Conservation (phyloP, 345 rosid genomes). For the Eucalyptus curtisii region DNA sequence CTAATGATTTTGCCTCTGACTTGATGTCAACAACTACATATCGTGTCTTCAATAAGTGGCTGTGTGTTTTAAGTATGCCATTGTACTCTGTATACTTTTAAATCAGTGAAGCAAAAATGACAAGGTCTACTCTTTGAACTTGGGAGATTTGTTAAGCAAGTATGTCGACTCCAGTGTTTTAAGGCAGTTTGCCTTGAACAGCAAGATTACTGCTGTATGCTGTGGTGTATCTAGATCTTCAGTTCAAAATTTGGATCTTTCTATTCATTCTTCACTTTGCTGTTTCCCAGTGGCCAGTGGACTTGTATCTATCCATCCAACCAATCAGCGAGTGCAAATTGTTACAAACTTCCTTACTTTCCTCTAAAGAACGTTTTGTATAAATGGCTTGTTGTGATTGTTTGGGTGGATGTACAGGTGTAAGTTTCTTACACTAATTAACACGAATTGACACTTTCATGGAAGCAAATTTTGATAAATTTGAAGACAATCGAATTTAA, state of each 20-base stretch:
- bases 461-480: background rate
- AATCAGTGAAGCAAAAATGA: background rate
- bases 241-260: background rate
- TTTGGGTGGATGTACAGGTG: background rate
- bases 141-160: background rate
- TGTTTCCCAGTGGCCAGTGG: background rate
- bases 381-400: background rate
- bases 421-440: background rate
- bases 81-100: background rate
- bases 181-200: background rate
- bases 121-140: background rate
- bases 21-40: background rate
- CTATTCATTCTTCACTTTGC: background rate
- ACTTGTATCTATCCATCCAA: background rate
- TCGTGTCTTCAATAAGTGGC: background rate
- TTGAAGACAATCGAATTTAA: background rate
- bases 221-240: background rate
- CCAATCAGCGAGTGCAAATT: background rate
- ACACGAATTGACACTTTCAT: background rate
- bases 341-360: background rate
- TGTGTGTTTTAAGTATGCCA: background rate
- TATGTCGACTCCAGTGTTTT: background rate
- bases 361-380: background rate
- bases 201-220: background rate
- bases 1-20: background rate